Percentiles rank a stretch among this genome's conserved stretches.
Conservation (phyloP, 257 asterid genomes). For the Solanum chiquidenum region DNA sequence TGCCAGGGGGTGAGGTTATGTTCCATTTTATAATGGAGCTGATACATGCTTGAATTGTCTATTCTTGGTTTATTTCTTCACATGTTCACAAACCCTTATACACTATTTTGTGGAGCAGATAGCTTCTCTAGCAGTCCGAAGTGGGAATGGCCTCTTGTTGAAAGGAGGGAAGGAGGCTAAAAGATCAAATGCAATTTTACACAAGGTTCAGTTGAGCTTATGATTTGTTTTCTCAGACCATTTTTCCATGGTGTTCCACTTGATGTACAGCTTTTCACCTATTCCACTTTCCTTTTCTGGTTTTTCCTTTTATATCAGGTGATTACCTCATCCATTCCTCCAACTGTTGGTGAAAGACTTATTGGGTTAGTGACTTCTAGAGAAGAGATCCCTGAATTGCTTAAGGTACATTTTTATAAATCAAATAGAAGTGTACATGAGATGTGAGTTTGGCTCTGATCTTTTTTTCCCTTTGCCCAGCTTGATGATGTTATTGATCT, state of each 20-base stretch:
- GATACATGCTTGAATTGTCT: not conserved
- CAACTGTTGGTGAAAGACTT: conserved; percentile 55
- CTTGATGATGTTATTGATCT: conserved; percentile 85
- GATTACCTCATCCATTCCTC: conserved; percentile 59
- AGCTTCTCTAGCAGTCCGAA: conserved; percentile 75
- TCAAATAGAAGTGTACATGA: not conserved
- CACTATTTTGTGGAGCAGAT: conserved; percentile 27
- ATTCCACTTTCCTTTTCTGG: not conserved
- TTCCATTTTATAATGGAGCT: not conserved
- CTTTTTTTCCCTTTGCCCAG: conserved; percentile 18
- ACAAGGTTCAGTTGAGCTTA: conserved; percentile 31
- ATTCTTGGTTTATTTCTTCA: not conserved
- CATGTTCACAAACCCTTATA: not conserved
- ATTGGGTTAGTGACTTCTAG: conserved; percentile 73
- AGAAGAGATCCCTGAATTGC: conserved; percentile 77
- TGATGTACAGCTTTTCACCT: not conserved
- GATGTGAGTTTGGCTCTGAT: not conserved
- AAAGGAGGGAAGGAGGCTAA: conserved; percentile 88
- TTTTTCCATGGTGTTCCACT: not conserved
- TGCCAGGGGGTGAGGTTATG: not conserved
- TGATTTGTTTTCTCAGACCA: not conserved
- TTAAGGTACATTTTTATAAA: conserved; percentile 35
- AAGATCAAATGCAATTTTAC: conserved; percentile 59
- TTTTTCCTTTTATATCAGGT: conserved; percentile 26
- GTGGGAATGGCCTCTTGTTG: conserved; percentile 77